A percentile compares a stretch with the other conserved stretches of the same genome.
Conservation (phyloP, 2,329 filamentous ascomycete genomes). For the Alternaria arbusti region DNA sequence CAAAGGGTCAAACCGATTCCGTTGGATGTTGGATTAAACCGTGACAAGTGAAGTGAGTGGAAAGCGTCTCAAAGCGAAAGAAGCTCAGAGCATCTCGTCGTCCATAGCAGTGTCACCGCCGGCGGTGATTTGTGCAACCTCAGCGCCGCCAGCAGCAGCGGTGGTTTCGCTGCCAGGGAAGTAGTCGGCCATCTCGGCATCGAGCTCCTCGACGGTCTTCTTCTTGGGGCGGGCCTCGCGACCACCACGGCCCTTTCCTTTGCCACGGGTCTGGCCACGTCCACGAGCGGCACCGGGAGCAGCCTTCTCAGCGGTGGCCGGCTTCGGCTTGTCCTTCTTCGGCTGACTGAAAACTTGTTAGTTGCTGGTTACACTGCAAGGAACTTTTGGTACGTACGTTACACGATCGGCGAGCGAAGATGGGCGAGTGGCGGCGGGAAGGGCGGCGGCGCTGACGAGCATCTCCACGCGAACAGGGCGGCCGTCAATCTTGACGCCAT, state of each 20-base stretch:
- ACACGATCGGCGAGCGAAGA: constrained; percentile 80
- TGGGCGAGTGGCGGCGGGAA: constrained; percentile 73
- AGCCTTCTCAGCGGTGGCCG: constrained; percentile 76
- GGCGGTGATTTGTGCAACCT: constrained; percentile 52
- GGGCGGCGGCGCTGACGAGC: constrained; percentile 77
- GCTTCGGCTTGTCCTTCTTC: constrained; percentile 68
- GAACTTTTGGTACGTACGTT: constrained; percentile 60
- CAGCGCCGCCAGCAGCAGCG: constrained; percentile 52
- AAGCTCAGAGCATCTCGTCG: constrained; percentile 47
- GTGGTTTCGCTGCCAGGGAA: constrained; percentile 64
- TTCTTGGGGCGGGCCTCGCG: constrained; percentile 70
- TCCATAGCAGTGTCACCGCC: constrained; percentile 49
- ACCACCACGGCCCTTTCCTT: constrained; percentile 55
- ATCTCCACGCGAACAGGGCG: constrained; percentile 96
- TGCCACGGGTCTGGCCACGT: constrained; percentile 51
- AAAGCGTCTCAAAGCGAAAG: background rate
- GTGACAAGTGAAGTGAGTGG: constrained; percentile 3
- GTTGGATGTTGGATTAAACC: constrained; percentile 17
- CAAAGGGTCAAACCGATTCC: constrained; percentile 15
- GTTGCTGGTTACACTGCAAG: background rate
- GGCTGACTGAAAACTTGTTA: constrained; percentile 60
- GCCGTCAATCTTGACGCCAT: constrained; percentile 89
- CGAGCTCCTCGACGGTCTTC: constrained; percentile 96
- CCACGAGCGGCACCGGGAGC: constrained; percentile 55
- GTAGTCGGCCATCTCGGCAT: constrained; percentile 98